phyloP scores from a whole-genome alignment of 495 filamentous ascomycete species.

The Podospora australis region DNA sequence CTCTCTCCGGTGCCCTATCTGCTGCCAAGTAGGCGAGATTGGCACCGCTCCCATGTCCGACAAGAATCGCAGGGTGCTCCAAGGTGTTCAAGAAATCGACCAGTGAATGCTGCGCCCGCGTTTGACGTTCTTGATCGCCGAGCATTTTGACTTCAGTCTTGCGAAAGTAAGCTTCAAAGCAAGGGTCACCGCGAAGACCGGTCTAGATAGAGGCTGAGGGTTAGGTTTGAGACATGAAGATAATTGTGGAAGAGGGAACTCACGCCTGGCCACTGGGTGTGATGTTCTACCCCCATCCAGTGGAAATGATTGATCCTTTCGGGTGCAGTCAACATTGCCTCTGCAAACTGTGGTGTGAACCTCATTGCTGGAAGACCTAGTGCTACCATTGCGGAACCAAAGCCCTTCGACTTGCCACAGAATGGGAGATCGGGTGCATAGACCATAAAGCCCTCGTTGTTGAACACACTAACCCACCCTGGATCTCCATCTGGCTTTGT shows the following conservation, averaged over 20 bases:
- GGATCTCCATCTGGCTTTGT: constrained; percentile 43
- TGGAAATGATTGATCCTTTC: constrained; percentile 15
- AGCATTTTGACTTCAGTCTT: background rate
- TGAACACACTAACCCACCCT: constrained; percentile 49
- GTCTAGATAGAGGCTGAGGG: constrained; percentile 5
- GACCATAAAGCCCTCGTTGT: constrained; percentile 40
- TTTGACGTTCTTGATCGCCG: constrained; percentile 35
- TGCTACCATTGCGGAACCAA: background rate
- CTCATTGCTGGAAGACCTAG: background rate
- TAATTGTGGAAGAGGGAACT: constrained; percentile 4
- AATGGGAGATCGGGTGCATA: constrained; percentile 41
- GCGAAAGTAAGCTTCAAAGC: constrained; percentile 27
- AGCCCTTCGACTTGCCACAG: constrained; percentile 19
- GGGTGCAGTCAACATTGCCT: constrained; percentile 34
- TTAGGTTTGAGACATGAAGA: no score
- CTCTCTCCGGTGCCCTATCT: constrained; percentile 39
- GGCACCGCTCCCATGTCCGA: constrained; percentile 51
- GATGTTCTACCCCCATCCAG: constrained; percentile 40
- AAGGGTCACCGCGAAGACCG: constrained; percentile 40
- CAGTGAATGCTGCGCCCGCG: constrained; percentile 39
- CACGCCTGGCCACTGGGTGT: constrained; percentile 51
- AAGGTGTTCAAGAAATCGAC: constrained; percentile 31
- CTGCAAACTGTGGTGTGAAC: constrained; percentile 16
- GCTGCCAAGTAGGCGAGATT: constrained; percentile 43
- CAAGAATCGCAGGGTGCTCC: constrained; percentile 38